Conservation (phyloP, 768 basidiomycete species). For the Boletus subcaerulescens region DNA sequence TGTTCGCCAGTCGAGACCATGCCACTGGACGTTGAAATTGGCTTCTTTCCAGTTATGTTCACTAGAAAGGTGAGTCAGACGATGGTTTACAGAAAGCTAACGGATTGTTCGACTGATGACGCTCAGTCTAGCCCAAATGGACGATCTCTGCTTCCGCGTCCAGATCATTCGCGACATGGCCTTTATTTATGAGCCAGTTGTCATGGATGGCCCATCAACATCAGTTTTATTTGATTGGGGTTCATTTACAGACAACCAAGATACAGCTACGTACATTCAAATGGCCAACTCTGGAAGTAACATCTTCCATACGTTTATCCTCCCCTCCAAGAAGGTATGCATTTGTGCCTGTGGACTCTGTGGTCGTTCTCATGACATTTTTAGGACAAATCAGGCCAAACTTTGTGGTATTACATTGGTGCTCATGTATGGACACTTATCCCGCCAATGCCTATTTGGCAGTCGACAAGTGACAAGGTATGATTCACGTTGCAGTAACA, state of each 20-base stretch:
- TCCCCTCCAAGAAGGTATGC: constrained; percentile 42
- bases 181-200: constrained; percentile 55
- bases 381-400: constrained; percentile 31
- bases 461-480: constrained; percentile 36
- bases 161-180: constrained; percentile 39
- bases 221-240: constrained; percentile 59
- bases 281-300: constrained; percentile 12
- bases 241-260: constrained; percentile 30
- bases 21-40: neutral
- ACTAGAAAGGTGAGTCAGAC: constrained; percentile 23
- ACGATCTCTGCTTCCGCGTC: constrained; percentile 43
- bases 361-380: constrained; percentile 2
- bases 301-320: constrained; percentile 51
- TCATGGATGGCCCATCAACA: constrained; percentile 43
- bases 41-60: constrained; percentile 24
- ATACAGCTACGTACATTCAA: constrained; percentile 35
- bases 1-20: neutral
- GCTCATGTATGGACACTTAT: constrained; percentile 42
- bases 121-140: constrained; percentile 34
- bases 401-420: constrained; percentile 49
- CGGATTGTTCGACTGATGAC: neutral
- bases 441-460: constrained; percentile 37
- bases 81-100: neutral
- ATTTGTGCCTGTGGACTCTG: neutral
- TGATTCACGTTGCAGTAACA: neutral